Evolutionary conservation across 73 alveolate genomes (phyloP).

Genomic region (Blepharisma stoltei): DNA sequence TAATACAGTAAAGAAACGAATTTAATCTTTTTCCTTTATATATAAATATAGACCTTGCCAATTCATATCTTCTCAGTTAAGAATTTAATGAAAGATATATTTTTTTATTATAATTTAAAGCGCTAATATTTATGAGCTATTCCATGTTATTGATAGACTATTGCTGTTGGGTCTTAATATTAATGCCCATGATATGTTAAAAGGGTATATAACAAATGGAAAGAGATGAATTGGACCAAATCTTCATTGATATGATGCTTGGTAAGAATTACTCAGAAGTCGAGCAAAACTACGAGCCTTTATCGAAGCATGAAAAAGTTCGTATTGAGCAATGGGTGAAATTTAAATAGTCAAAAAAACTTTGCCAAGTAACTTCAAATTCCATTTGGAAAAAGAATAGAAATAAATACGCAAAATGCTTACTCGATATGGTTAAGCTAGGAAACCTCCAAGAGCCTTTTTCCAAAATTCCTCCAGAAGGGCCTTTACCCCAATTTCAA

Average conservation of each 20-base stretch:
- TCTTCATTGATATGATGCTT: constrained; percentile 46
- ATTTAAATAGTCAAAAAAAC: constrained; percentile 50
- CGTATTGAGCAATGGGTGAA: constrained; percentile 51
- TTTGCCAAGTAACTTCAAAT: constrained; percentile 85
- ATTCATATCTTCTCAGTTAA: too few relatives aligned
- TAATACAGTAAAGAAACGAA: too few relatives aligned
- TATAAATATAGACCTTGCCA: too few relatives aligned
- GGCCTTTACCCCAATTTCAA: constrained; percentile 74
- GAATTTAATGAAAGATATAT: too few relatives aligned
- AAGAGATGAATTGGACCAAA: constrained; percentile 41
- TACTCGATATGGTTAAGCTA: constrained; percentile 71
- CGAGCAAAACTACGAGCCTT: constrained; percentile 34
- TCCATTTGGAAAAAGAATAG: constrained; percentile 92
- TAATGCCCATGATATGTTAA: too few relatives aligned
- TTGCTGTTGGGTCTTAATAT: too few relatives aligned
- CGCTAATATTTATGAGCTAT: too few relatives aligned
- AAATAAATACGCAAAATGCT: constrained; percentile 80
- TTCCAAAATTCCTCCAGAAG: constrained; percentile 88
- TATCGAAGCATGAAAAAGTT: constrained; percentile 51
- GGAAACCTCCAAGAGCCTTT: constrained; percentile 84
- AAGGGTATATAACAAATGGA: constrained; percentile 21
- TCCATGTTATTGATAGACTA: too few relatives aligned
- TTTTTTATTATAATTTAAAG: too few relatives aligned
- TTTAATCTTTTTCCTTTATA: too few relatives aligned
- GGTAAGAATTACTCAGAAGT: constrained; percentile 10